Evolutionary conservation across 1,139 yeast genomes (phyloP).

Genomic region (Protomyces inouyei): DNA sequence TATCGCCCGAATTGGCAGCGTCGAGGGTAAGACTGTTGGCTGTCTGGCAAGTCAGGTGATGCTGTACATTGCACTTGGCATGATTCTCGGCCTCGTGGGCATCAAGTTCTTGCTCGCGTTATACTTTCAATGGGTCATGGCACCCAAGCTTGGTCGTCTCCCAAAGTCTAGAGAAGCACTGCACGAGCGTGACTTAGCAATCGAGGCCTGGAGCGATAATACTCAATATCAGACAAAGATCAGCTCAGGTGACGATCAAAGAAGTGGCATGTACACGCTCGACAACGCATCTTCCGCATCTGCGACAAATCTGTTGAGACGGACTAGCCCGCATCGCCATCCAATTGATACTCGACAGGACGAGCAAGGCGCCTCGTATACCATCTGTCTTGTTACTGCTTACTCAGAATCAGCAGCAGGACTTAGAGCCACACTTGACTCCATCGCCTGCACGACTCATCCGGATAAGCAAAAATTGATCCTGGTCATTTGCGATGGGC

Average conservation of each 20-base stretch:
- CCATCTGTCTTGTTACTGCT: slow-evolving; percentile 42
- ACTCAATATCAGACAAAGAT: slow-evolving; percentile 41
- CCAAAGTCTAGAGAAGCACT: slow-evolving; percentile 65
- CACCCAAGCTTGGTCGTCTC: slow-evolving; percentile 44
- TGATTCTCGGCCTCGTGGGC: slow-evolving; percentile 73
- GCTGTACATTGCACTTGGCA: slow-evolving; percentile 69
- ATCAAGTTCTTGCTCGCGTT: slow-evolving; percentile 79
- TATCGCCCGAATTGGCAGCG: slow-evolving; percentile 77
- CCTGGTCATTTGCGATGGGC: slow-evolving; percentile 44
- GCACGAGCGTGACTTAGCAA: slow-evolving; percentile 53
- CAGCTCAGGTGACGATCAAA: slow-evolving; percentile 36
- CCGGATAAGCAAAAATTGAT: slow-evolving; percentile 45
- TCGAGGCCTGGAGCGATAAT: slow-evolving; percentile 67
- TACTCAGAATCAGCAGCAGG: slow-evolving; percentile 46
- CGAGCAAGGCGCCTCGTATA: slow-evolving; percentile 44
- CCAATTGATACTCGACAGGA: slow-evolving; percentile 40
- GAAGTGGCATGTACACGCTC: slow-evolving; percentile 43
- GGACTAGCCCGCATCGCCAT: slow-evolving; percentile 43
- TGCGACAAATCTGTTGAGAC: slow-evolving; percentile 45
- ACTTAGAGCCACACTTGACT: slow-evolving; percentile 44
- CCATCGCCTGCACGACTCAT: slow-evolving; percentile 42
- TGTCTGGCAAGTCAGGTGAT: slow-evolving; percentile 89
- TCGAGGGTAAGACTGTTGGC: slow-evolving; percentile 90
- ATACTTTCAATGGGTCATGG: slow-evolving; percentile 77
- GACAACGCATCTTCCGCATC: slow-evolving; percentile 41